phyloP scores from a whole-genome alignment of 192 early-diverging fungal genomes.

The Mortierella claussenii region DNA sequence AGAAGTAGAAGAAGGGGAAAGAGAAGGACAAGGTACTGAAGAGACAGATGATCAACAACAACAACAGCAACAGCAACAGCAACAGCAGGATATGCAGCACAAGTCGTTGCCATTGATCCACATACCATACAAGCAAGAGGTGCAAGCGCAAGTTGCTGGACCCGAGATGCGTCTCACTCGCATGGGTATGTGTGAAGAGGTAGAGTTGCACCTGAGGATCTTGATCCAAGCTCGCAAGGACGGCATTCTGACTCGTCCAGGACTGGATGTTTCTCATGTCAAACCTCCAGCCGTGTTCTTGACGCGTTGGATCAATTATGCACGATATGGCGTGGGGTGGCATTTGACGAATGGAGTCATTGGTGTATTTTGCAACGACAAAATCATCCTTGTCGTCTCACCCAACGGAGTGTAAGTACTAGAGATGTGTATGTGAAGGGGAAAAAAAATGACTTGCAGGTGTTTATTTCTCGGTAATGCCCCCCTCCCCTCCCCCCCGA shows the following conservation, averaged over 20 bases:
- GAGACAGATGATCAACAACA: conserved; percentile 1
- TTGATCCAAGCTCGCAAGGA: conserved; percentile 10
- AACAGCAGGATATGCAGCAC: neutral
- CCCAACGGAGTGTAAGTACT: conserved; percentile 63
- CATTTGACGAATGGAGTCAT: conserved; percentile 84
- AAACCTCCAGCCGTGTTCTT: conserved; percentile 70
- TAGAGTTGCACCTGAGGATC: conserved; percentile 8
- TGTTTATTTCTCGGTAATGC: too few relatives aligned
- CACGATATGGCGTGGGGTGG: conserved; percentile 92
- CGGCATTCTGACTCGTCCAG: neutral
- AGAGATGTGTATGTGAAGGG: too few relatives aligned
- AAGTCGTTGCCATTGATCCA: neutral
- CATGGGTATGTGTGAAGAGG: conserved; percentile 13
- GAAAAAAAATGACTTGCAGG: too few relatives aligned
- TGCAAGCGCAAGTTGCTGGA: neutral
- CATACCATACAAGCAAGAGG: neutral
- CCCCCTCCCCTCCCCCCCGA: too few relatives aligned
- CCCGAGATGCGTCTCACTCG: neutral
- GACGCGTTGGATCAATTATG: conserved; percentile 89
- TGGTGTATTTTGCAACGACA: conserved; percentile 93
- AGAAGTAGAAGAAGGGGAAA: too few relatives aligned
- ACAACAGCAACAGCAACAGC: conserved; percentile 1
- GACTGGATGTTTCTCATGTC: neutral
- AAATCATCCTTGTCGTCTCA: conserved; percentile 75
- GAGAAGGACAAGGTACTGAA: too few relatives aligned